Conservation (phyloP, 2,329 filamentous ascomycete genomes). For the Fusarium denticulatum region DNA sequence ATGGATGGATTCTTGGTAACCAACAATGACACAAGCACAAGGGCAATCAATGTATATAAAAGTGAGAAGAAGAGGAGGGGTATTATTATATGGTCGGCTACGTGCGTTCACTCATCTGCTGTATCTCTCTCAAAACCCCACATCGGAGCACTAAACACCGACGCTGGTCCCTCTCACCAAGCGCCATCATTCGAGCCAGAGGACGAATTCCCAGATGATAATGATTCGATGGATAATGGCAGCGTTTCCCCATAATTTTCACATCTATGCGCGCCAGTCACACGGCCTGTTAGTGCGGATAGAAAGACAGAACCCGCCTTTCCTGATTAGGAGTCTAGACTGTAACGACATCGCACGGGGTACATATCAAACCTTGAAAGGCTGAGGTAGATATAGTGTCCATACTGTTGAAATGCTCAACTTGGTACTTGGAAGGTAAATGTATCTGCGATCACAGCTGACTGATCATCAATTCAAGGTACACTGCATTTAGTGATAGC, state of each 20-base stretch:
- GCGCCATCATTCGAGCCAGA: neutral
- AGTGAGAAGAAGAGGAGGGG: conserved; percentile 15
- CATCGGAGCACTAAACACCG: conserved; percentile 20
- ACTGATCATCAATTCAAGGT: neutral
- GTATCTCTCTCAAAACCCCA: conserved; percentile 1
- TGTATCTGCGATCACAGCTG: neutral
- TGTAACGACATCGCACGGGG: neutral
- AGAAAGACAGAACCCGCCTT: neutral
- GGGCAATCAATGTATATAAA: neutral
- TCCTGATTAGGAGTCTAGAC: neutral
- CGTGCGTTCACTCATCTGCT: neutral
- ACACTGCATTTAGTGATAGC: neutral
- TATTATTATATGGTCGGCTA: neutral
- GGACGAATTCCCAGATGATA: neutral
- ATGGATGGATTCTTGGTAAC: neutral
- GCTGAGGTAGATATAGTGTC: neutral
- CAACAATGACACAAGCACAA: neutral
- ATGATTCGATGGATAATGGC: neutral
- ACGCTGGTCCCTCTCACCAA: neutral
- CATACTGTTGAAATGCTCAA: neutral
- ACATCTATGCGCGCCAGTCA: conserved; percentile 12
- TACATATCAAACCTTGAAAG: neutral
- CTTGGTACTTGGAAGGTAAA: neutral
- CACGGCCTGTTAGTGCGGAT: neutral
- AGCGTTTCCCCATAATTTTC: neutral